These are phyloP conservation scores for Martiniozyma abietophila DNA, from an alignment of 805 yeast genomes.

Conservation along the genomic window DNA sequence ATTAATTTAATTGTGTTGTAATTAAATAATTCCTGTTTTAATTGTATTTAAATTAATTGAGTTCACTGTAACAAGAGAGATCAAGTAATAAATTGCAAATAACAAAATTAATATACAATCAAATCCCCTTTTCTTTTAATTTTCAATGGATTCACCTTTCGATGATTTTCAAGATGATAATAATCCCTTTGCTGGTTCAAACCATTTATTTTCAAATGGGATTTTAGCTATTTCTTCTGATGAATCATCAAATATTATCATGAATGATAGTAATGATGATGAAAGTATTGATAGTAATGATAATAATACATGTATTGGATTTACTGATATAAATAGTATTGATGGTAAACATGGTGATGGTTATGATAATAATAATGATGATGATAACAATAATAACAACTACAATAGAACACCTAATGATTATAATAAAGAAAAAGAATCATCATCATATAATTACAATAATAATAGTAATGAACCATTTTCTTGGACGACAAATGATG, in stretches of 20 bases:
- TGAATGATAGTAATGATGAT: conserved; percentile 1
- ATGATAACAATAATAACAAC: not conserved
- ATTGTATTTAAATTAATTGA: no score
- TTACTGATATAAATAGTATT: not conserved
- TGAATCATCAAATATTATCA: not conserved
- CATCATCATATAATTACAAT: no score
- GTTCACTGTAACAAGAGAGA: no score
- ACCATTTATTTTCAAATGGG: conserved; percentile 24
- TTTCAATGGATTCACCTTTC: no score
- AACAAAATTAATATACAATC: no score
- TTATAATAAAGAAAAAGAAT: not conserved
- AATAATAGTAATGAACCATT: no score
- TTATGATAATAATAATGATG: conserved; percentile 2
- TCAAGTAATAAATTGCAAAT: no score
- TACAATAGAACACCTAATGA: not conserved
- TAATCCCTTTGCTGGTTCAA: conserved; percentile 29
- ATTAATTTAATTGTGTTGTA: no score
- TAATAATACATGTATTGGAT: conserved; percentile 10
- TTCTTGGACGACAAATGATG: no score
- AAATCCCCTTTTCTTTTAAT: no score
- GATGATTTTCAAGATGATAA: conserved; percentile 27
- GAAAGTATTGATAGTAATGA: conserved; percentile 5
- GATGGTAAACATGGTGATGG: not conserved
- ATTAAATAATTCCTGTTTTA: no score
- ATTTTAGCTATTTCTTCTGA: conserved; percentile 10